A percentile compares a stretch with the other conserved stretches of the same genome.
Evolutionary conservation across 2,329 filamentous ascomycete genomes (phyloP).

Genomic region (Monosporascus sp.): DNA sequence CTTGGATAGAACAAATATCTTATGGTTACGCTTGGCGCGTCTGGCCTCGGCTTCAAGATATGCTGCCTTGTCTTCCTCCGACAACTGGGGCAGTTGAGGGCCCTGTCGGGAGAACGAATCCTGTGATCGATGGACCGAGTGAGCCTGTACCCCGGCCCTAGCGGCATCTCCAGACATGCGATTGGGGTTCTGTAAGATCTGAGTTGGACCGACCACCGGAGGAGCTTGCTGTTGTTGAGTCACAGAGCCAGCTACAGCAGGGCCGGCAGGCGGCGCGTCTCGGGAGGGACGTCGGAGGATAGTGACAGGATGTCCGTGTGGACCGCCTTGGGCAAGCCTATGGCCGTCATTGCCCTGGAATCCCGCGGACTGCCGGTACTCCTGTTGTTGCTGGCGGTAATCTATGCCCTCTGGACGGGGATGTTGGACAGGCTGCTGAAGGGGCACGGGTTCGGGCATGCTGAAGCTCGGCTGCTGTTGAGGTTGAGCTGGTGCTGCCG

Average conservation of each 20-base stretch:
- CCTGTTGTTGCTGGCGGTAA: constrained; percentile 23
- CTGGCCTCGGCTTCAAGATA: constrained; percentile 90
- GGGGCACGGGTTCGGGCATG: constrained; percentile 13
- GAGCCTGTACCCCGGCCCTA: constrained; percentile 29
- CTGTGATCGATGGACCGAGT: constrained; percentile 38
- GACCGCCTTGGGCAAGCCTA: constrained; percentile 24
- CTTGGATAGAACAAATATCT: constrained; percentile 88
- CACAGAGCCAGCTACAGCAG: constrained; percentile 27
- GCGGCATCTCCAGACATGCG: constrained; percentile 48
- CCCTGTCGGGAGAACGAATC: constrained; percentile 55
- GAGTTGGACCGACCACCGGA: constrained; percentile 54
- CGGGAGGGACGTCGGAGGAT: constrained; percentile 50
- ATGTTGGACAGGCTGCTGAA: constrained; percentile 21
- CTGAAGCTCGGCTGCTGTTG: constrained; percentile 23
- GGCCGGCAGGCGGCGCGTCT: constrained; percentile 31
- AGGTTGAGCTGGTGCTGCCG: constrained; percentile 31
- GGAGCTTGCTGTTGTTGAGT: constrained; percentile 29
- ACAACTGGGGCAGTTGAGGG: constrained; percentile 69
- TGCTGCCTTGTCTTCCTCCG: constrained; percentile 76
- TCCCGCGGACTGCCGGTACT: constrained; percentile 19
- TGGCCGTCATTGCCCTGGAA: constrained; percentile 19
- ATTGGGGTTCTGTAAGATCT: constrained; percentile 77
- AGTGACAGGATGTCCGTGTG: constrained; percentile 45
- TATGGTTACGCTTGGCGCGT: constrained; percentile 94
- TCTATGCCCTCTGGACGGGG: constrained; percentile 22